phyloP scores from a whole-genome alignment of 768 basidiomycete species.

The Sarcodon aspratus region DNA sequence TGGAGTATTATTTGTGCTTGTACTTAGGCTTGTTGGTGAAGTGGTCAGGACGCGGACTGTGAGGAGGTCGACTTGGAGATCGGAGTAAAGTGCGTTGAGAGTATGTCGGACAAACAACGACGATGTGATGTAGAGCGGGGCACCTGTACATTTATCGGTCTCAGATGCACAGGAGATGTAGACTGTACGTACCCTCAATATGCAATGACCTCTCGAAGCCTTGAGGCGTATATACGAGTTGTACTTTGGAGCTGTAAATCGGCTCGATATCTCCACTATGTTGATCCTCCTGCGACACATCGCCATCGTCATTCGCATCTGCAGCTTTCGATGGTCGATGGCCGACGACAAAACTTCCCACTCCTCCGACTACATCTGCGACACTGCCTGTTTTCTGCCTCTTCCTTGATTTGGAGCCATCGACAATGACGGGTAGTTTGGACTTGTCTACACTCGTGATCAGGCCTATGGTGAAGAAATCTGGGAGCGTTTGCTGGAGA shows the following conservation, averaged over 20 bases:
- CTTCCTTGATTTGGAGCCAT: slow-evolving; percentile 4
- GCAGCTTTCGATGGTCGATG: slow-evolving; percentile 18
- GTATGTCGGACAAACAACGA: slow-evolving; percentile 62
- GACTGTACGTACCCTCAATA: slow-evolving; percentile 45
- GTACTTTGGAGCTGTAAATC: slow-evolving; percentile 55
- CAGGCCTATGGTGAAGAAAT: slow-evolving; percentile 61
- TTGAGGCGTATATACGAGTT: slow-evolving; percentile 55
- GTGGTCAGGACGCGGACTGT: slow-evolving; percentile 25
- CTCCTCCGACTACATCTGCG: slow-evolving; percentile 1
- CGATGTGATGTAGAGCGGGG: slow-evolving; percentile 61
- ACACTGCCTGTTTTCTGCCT: neutral
- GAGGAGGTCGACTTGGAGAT: slow-evolving; percentile 43
- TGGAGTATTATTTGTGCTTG: neutral
- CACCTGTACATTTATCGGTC: slow-evolving; percentile 26
- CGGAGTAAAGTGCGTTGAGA: slow-evolving; percentile 63
- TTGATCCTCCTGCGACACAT: too few species aligned
- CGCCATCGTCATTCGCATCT: slow-evolving; percentile 9
- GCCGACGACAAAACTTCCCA: slow-evolving; percentile 14
- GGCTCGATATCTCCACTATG: slow-evolving; percentile 27
- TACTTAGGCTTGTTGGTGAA: neutral
- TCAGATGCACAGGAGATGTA: neutral
- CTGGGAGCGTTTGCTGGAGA: slow-evolving; percentile 57
- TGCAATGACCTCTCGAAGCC: slow-evolving; percentile 62
- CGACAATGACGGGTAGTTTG: slow-evolving; percentile 22
- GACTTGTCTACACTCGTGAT: slow-evolving; percentile 37